Conservation (phyloP, 164 flowering plant species). For the Tetrastigma voinierianum region DNA sequence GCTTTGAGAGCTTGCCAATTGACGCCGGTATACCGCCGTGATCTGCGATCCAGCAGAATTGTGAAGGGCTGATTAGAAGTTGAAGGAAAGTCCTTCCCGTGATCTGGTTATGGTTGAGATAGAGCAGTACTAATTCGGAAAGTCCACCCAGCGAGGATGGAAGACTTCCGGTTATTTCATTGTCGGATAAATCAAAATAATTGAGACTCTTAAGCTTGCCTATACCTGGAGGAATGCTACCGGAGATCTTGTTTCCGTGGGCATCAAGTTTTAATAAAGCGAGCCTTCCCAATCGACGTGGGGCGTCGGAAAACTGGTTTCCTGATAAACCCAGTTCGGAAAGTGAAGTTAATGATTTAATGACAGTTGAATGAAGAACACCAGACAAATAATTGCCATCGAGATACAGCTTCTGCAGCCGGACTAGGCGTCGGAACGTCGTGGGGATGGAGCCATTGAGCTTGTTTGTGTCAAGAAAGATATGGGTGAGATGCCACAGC, state of each 20-base stretch:
- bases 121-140: slow-evolving; percentile 22
- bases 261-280: slow-evolving; percentile 41
- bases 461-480: slow-evolving; percentile 46
- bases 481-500: slow-evolving; percentile 31
- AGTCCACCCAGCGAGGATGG: slow-evolving; percentile 51
- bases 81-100: slow-evolving; percentile 47
- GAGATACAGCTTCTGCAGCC: slow-evolving; percentile 43
- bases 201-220: slow-evolving; percentile 44
- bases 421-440: slow-evolving; percentile 30
- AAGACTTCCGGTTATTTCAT: slow-evolving; percentile 47
- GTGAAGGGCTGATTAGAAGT: slow-evolving; percentile 33
- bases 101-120: slow-evolving; percentile 49
- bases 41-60: slow-evolving; percentile 44
- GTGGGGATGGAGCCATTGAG: slow-evolving; percentile 56
- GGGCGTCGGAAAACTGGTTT: slow-evolving; percentile 54
- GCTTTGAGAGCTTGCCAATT: slow-evolving; percentile 39
- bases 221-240: slow-evolving; percentile 42
- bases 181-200: slow-evolving; percentile 47
- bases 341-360: slow-evolving; percentile 31
- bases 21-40: slow-evolving; percentile 50
- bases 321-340: slow-evolving; percentile 43
- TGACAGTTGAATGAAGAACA: slow-evolving; percentile 21
- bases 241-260: slow-evolving; percentile 41
- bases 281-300: slow-evolving; percentile 32
- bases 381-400: slow-evolving; percentile 48